These are phyloP conservation scores for Azolla pinnata DNA, from an alignment of 75 land plant genomes.

Conservation along the genomic window DNA sequence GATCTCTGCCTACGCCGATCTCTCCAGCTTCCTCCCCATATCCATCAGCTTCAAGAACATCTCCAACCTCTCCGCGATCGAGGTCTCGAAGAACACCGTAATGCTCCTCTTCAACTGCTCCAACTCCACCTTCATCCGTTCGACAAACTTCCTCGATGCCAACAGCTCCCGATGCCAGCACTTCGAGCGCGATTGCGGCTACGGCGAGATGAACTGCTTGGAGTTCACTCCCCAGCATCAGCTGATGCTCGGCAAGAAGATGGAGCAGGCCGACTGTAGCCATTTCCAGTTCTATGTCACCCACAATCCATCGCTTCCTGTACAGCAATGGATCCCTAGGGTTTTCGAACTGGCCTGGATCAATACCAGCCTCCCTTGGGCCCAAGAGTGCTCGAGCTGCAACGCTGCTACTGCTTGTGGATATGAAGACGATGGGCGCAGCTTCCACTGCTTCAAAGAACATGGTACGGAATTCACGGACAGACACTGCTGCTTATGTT, in stretches of 20 bases:
- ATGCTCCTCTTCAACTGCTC: background rate
- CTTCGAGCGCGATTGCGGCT: background rate
- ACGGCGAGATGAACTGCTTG: background rate
- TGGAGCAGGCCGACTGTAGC: background rate
- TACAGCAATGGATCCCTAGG: background rate
- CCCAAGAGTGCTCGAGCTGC: background rate
- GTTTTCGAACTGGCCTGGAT: background rate
- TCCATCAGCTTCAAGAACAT: background rate
- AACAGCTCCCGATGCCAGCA: background rate
- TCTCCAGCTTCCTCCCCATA: too few relatives aligned
- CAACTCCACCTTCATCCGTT: background rate
- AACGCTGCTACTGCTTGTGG: background rate
- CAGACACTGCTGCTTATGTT: background rate
- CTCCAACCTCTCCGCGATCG: background rate
- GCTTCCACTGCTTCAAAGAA: background rate
- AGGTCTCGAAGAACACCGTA: background rate
- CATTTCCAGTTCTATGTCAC: conserved; percentile 1
- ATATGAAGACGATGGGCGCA: background rate
- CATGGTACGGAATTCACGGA: background rate
- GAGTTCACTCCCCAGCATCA: background rate
- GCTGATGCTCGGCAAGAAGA: background rate
- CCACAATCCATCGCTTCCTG: background rate
- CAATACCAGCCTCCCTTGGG: background rate
- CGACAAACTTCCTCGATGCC: background rate
- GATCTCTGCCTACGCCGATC: too few relatives aligned